A percentile compares a stretch with the other conserved stretches of the same genome.
Conservation (phyloP, 208 protist species). For the Acanthamoeba sp. region DNA sequence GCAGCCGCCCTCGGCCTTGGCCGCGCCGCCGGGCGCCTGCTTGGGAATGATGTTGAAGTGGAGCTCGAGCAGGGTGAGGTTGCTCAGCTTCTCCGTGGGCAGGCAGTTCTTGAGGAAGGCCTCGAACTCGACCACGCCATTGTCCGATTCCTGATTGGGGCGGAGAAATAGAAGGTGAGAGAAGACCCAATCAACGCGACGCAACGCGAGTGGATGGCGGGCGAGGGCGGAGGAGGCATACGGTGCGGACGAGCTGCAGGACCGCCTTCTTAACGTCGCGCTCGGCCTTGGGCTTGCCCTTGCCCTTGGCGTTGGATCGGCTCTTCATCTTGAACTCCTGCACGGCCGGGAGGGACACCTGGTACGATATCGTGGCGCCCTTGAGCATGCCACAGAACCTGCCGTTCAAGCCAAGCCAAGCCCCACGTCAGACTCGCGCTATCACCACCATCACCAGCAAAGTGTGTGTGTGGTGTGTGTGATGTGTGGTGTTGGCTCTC, state of each 20-base stretch:
- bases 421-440: not conserved
- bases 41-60: not conserved
- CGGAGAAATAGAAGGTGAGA: not conserved
- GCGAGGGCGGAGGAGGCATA: too few relatives aligned
- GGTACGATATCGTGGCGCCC: not conserved
- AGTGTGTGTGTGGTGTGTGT: too few relatives aligned
- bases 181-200: not conserved
- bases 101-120: not conserved
- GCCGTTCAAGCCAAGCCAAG: not conserved
- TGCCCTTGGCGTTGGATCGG: conserved; percentile 7
- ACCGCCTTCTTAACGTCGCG: conserved; percentile 7
- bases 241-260: not conserved
- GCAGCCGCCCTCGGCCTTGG: too few relatives aligned
- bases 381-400: not conserved
- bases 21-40: too few relatives aligned
- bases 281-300: conserved; percentile 28
- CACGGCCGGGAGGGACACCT: not conserved
- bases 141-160: too few relatives aligned
- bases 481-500: not conserved
- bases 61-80: not conserved
- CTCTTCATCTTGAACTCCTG: conserved; percentile 41
- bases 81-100: not conserved
- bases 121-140: not conserved
- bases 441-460: too few relatives aligned
- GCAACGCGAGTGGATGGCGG: too few relatives aligned